Percentiles rank a stretch among this genome's conserved stretches.
phyloP scores from a whole-genome alignment of 495 filamentous ascomycete genomes.

The Neurospora pannonica region DNA sequence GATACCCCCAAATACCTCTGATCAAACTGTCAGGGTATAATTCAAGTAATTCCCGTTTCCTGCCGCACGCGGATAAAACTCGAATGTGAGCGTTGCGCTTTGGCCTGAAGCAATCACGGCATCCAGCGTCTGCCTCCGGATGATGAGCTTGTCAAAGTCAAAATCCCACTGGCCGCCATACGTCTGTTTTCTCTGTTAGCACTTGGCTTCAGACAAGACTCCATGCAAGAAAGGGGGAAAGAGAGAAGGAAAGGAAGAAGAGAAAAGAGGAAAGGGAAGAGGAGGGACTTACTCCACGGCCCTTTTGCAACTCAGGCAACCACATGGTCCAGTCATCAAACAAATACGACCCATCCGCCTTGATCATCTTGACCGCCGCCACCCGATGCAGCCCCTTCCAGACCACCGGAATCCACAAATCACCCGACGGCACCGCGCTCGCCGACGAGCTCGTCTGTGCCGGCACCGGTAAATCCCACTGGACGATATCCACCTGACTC shows the following conservation, averaged over 20 bases:
- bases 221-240: background rate
- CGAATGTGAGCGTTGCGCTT: conserved; percentile 40
- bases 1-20: background rate
- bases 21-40: conserved; percentile 38
- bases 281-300: conserved; percentile 10
- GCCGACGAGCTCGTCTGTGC: conserved; percentile 28
- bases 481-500: conserved; percentile 36
- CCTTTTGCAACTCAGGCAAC: conserved; percentile 45
- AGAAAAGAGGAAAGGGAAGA: background rate
- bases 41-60: conserved; percentile 30
- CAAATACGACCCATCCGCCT: conserved; percentile 38
- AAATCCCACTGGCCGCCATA: conserved; percentile 44
- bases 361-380: conserved; percentile 46
- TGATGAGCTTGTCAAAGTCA: conserved; percentile 32
- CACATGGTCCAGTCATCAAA: conserved; percentile 51
- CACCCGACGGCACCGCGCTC: conserved; percentile 32
- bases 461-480: conserved; percentile 41
- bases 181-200: conserved; percentile 17
- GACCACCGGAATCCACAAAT: conserved; percentile 41
- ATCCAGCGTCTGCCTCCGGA: conserved; percentile 33
- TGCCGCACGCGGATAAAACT: conserved; percentile 40
- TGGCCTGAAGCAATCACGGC: conserved; percentile 38
- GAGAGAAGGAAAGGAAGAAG: background rate
- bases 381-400: conserved; percentile 39
- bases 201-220: background rate